A percentile compares a stretch with the other conserved stretches of the same genome.
Conservation (phyloP, 2,329 filamentous ascomycete genomes). For the Epichloe brachyelytri region DNA sequence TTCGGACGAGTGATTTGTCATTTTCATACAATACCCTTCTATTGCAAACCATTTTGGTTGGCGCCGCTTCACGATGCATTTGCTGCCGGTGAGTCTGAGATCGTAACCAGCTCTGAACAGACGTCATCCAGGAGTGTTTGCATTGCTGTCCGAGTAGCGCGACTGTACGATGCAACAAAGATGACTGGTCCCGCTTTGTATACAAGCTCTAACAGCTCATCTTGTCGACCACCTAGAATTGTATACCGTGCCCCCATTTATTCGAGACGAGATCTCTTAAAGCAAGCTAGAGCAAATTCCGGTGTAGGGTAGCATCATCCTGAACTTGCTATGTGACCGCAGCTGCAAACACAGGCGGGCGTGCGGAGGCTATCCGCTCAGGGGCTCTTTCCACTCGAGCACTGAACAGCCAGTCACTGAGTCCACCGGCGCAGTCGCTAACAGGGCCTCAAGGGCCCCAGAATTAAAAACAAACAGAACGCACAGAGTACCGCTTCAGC, state of each 20-base stretch:
- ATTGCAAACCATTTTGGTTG: neutral
- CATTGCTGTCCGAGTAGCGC: no score
- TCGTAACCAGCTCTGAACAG: neutral
- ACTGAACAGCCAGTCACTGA: neutral
- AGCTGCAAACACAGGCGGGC: neutral
- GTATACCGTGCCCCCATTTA: no score
- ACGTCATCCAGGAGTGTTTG: no score
- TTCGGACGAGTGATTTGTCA: neutral
- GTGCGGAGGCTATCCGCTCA: neutral
- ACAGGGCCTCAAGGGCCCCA: neutral
- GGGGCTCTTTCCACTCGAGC: neutral
- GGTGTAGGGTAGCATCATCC: no score
- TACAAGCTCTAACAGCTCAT: no score
- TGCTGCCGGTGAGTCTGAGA: no score
- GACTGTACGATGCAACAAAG: no score
- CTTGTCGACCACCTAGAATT: no score
- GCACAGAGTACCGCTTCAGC: neutral
- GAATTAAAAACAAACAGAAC: neutral
- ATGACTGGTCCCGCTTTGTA: no score
- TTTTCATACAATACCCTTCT: constrained; percentile 1
- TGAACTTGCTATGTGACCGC: no score
- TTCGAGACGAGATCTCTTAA: no score
- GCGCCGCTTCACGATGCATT: neutral
- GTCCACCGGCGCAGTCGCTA: neutral
- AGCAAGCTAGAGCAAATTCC: no score